Evolutionary conservation across 345 rosid species (phyloP).

Genomic region (Arabis alpina): DNA sequence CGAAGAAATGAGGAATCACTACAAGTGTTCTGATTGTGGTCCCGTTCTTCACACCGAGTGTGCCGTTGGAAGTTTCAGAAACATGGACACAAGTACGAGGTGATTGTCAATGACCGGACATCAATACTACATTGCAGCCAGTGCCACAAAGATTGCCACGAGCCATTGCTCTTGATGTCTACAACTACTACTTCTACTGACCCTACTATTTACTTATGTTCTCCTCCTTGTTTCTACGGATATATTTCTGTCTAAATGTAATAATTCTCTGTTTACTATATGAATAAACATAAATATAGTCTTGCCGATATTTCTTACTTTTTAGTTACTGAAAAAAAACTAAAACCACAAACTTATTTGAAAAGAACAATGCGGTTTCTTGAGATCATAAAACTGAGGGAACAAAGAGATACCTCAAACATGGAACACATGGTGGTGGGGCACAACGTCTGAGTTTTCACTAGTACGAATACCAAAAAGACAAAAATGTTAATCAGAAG

Average conservation of each 20-base stretch:
- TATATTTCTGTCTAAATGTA: not conserved
- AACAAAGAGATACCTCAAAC: not conserved
- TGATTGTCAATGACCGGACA: constrained; percentile 16
- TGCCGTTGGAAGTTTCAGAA: constrained; percentile 19
- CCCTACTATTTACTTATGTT: not conserved
- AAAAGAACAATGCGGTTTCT: not conserved
- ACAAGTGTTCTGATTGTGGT: constrained; percentile 5
- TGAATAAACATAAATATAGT: not conserved
- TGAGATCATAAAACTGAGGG: not conserved
- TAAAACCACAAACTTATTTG: not conserved
- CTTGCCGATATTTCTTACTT: not conserved
- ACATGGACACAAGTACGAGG: not conserved
- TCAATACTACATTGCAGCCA: not conserved
- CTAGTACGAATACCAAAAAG: not conserved
- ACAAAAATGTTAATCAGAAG: not conserved
- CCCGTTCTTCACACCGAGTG: constrained; percentile 15
- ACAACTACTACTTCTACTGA: not conserved
- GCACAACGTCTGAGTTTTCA: not conserved
- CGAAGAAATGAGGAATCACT: not conserved
- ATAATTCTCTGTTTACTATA: not conserved
- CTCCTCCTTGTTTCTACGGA: not conserved
- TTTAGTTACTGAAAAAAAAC: not conserved
- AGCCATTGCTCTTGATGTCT: constrained; percentile 22
- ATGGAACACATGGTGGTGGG: not conserved
- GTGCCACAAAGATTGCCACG: constrained; percentile 7